Percentiles rank a stretch among this genome's conserved stretches.
Evolutionary conservation across 2,329 filamentous ascomycete genomes (phyloP).

Genomic region (Apiospora arundinis): DNA sequence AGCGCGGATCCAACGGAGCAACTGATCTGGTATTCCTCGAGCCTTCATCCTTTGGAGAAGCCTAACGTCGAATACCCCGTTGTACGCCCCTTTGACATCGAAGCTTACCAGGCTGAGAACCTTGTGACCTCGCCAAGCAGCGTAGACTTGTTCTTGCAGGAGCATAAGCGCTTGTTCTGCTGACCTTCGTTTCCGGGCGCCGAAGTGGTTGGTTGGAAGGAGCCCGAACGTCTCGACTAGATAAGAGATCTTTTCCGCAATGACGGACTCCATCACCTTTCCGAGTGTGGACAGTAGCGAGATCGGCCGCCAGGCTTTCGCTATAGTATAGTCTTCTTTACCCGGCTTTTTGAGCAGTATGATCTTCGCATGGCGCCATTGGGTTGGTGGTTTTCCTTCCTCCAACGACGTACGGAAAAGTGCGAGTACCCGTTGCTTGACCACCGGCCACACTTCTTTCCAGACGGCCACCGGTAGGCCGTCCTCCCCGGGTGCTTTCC

Average conservation of each 20-base stretch:
- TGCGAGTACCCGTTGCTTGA: too few relatives aligned
- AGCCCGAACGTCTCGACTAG: conserved; percentile 6
- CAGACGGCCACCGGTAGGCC: too few relatives aligned
- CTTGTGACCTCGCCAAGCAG: conserved; percentile 30
- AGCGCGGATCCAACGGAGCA: conserved; percentile 31
- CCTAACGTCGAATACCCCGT: conserved; percentile 45
- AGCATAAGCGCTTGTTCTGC: conserved; percentile 39
- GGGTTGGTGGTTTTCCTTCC: too few relatives aligned
- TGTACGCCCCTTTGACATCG: conserved; percentile 49
- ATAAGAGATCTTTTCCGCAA: neutral
- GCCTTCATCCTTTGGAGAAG: conserved; percentile 30
- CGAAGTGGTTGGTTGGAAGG: conserved; percentile 12
- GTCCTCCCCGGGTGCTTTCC: too few relatives aligned
- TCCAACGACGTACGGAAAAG: too few relatives aligned
- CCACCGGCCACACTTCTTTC: too few relatives aligned
- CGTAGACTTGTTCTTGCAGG: conserved; percentile 38
- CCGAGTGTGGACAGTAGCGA: too few relatives aligned
- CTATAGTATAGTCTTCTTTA: too few relatives aligned
- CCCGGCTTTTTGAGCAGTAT: too few relatives aligned
- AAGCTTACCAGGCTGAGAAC: conserved; percentile 45
- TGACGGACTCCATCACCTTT: neutral
- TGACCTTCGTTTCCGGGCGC: neutral
- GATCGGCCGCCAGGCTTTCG: too few relatives aligned
- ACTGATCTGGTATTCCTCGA: conserved; percentile 31
- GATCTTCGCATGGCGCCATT: too few relatives aligned